These are phyloP conservation scores for Phytopythium oedochilum DNA, from an alignment of 352 stramenopile species.

Conservation along the genomic window DNA sequence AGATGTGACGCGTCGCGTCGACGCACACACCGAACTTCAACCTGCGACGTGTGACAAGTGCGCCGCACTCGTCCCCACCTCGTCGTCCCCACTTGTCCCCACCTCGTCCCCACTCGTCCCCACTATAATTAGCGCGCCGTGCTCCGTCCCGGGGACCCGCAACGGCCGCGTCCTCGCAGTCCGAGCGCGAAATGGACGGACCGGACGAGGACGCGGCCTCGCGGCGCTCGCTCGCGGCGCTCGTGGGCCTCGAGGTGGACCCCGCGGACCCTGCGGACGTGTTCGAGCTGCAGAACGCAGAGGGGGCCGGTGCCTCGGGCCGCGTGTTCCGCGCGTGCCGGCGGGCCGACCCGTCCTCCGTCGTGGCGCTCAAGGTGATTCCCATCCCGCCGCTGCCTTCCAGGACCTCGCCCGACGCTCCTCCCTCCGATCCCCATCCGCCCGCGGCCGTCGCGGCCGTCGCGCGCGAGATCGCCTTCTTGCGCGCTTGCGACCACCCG, in stretches of 20 bases:
- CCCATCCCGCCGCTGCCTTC: constrained; percentile 53
- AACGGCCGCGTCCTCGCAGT: neutral
- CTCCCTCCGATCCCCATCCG: too few species aligned
- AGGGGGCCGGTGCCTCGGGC: constrained; percentile 64
- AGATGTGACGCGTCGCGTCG: too few species aligned
- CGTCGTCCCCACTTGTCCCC: too few species aligned
- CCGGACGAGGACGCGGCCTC: neutral
- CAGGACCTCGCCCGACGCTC: too few species aligned
- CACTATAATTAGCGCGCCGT: neutral
- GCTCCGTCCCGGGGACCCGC: neutral
- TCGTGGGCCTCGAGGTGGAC: constrained; percentile 56
- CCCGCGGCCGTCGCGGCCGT: constrained; percentile 65
- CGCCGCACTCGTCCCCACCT: too few species aligned
- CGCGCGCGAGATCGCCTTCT: constrained; percentile 62
- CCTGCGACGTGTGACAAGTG: too few species aligned
- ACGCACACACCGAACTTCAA: too few species aligned
- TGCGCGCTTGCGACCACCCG: constrained; percentile 66
- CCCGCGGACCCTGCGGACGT: constrained; percentile 56
- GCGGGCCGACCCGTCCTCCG: constrained; percentile 23
- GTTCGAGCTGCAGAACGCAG: constrained; percentile 71
- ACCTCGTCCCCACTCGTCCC: neutral
- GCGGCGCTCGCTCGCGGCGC: constrained; percentile 18
- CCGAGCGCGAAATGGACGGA: neutral
- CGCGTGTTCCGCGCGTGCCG: constrained; percentile 65
- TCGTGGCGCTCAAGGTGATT: constrained; percentile 75